These are phyloP conservation scores for Nakazawaea ernobii DNA, from an alignment of 805 yeast genomes.

Conservation along the genomic window DNA sequence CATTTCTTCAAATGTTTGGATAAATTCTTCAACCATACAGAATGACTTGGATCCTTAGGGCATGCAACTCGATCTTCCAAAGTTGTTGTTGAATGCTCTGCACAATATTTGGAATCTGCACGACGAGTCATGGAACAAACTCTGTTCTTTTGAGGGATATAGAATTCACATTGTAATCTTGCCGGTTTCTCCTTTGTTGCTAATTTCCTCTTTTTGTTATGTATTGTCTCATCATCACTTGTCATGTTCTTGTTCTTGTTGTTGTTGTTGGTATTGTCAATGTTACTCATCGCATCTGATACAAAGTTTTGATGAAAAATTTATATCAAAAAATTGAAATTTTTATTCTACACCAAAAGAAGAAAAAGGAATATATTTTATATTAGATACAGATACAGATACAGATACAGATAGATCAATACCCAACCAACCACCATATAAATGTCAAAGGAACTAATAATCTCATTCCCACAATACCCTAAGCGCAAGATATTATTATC, in stretches of 20 bases:
- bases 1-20: constrained; percentile 58
- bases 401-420: background rate
- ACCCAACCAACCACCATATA: too few relatives aligned
- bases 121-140: constrained; percentile 58
- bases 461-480: constrained; percentile 43
- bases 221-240: too few relatives aligned
- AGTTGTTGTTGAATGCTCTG: constrained; percentile 45
- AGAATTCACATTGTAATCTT: constrained; percentile 37
- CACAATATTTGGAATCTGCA: constrained; percentile 45
- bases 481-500: constrained; percentile 30
- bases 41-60: constrained; percentile 71
- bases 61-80: constrained; percentile 50
- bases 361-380: background rate
- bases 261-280: too few relatives aligned
- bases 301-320: too few relatives aligned
- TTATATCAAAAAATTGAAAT: too few relatives aligned
- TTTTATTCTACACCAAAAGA: too few relatives aligned
- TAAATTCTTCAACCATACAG: constrained; percentile 58
- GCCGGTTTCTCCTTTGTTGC: background rate
- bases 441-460: background rate
- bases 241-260: too few relatives aligned
- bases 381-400: background rate
- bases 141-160: constrained; percentile 44
- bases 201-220: background rate
- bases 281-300: too few relatives aligned